A percentile compares a stretch with the other conserved stretches of the same genome.
phyloP scores from a whole-genome alignment of 2,329 filamentous ascomycete species.

The Neonectria faginata region DNA sequence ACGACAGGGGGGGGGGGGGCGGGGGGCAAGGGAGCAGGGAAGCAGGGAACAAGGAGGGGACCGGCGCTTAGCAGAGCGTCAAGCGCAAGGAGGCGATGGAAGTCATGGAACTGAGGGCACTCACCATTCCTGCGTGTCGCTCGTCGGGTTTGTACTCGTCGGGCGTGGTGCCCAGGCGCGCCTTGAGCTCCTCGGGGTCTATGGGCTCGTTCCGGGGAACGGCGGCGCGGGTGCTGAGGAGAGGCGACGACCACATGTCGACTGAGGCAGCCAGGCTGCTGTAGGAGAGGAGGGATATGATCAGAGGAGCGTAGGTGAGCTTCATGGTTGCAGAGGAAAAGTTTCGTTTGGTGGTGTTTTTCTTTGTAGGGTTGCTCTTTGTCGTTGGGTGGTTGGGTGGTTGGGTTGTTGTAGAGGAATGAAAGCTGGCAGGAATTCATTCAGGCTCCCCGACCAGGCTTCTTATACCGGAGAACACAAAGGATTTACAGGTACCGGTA shows the following conservation, averaged over 20 bases:
- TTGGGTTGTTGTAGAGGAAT: not conserved
- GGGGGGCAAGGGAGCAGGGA: too few species aligned
- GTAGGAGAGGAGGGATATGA: conserved; percentile 29
- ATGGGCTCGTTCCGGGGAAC: conserved; percentile 33
- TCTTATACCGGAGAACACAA: not conserved
- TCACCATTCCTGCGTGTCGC: conserved; percentile 37
- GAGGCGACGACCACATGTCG: conserved; percentile 39
- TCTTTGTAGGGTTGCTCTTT: not conserved
- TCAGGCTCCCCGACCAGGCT: not conserved
- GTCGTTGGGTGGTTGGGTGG: not conserved
- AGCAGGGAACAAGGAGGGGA: too few species aligned
- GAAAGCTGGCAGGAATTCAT: not conserved
- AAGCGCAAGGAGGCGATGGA: too few species aligned
- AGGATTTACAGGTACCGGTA: not conserved
- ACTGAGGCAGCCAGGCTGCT: conserved; percentile 37
- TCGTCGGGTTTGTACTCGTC: conserved; percentile 30
- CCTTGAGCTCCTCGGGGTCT: conserved; percentile 36
- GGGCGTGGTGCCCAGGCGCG: conserved; percentile 38
- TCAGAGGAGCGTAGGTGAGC: conserved; percentile 17
- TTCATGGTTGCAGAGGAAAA: conserved; percentile 33
- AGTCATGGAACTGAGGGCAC: not conserved
- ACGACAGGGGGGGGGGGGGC: too few species aligned
- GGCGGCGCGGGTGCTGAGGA: conserved; percentile 29
- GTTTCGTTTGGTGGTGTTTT: not conserved
- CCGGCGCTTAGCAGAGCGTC: conserved; percentile 18